Percentiles rank a stretch among this genome's conserved stretches.
These are phyloP conservation scores for Paxillus rubicundulus DNA, from an alignment of 768 basidiomycete genomes.

Conservation along the genomic window DNA sequence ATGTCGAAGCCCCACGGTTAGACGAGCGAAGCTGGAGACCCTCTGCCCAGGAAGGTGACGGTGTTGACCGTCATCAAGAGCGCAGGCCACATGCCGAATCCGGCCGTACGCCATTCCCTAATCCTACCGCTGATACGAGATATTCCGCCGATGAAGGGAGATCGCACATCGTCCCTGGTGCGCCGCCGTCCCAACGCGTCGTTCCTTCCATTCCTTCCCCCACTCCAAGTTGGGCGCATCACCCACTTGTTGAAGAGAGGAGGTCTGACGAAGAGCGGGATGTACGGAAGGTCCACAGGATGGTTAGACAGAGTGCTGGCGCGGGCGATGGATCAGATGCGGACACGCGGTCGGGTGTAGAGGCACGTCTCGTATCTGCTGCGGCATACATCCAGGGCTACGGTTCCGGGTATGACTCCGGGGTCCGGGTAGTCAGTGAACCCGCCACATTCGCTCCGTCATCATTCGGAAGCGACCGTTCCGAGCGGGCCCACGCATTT, in stretches of 20 bases:
- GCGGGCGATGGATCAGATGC: background rate
- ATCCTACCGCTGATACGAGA: conserved; percentile 7
- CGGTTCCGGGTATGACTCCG: conserved; percentile 34
- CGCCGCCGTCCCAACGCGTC: conserved; percentile 31
- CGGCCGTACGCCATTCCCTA: conserved; percentile 4
- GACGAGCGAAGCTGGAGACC: conserved; percentile 22
- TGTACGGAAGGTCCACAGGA: background rate
- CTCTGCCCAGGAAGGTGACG: conserved; percentile 14
- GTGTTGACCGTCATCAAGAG: conserved; percentile 9
- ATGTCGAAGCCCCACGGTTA: conserved; percentile 17
- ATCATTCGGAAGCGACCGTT: conserved; percentile 16
- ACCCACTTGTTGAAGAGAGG: conserved; percentile 28
- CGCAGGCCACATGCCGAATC: conserved; percentile 12
- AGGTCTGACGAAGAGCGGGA: conserved; percentile 32
- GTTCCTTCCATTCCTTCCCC: conserved; percentile 21
- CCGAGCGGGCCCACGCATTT: conserved; percentile 20
- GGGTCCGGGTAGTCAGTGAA: conserved; percentile 22
- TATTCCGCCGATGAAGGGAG: conserved; percentile 15
- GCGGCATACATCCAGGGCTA: conserved; percentile 37
- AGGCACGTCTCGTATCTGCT: conserved; percentile 31
- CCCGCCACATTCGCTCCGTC: conserved; percentile 16
- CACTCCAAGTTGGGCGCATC: conserved; percentile 31
- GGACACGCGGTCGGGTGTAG: conserved; percentile 5
- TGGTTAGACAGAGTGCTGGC: conserved; percentile 9
- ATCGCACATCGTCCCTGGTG: conserved; percentile 33